phyloP scores from a whole-genome alignment of 2,329 filamentous ascomycete species.

The Aspergillus puulaauensis region DNA sequence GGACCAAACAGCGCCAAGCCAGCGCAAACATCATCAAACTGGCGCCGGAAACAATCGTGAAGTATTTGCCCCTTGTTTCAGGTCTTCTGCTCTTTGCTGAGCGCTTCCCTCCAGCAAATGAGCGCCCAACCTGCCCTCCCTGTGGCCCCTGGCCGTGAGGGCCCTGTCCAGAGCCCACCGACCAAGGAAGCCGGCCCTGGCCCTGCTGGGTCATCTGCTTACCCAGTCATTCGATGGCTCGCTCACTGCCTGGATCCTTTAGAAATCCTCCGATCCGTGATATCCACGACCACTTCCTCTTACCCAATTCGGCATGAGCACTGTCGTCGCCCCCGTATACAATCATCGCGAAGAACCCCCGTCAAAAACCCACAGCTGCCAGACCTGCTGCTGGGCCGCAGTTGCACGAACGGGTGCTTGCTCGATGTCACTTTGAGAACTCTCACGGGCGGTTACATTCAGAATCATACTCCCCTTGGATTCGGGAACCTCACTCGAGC shows the following conservation, averaged over 20 bases:
- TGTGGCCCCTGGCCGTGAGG: neutral
- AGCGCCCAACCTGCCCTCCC: constrained; percentile 9
- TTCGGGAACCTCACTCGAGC: neutral
- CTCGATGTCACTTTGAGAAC: neutral
- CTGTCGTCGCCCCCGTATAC: neutral
- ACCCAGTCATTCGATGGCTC: neutral
- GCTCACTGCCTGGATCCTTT: neutral
- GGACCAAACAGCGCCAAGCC: constrained; percentile 21
- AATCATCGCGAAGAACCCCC: neutral
- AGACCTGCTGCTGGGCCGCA: neutral
- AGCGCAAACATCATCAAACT: constrained; percentile 34
- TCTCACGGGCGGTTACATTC: constrained; percentile 3
- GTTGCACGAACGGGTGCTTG: constrained; percentile 5
- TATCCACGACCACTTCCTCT: neutral
- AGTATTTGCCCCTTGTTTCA: constrained; percentile 38
- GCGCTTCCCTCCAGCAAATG: constrained; percentile 33
- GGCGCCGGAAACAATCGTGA: constrained; percentile 33
- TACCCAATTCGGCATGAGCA: constrained; percentile 2
- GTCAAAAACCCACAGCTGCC: neutral
- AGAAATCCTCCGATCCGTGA: constrained; percentile 7
- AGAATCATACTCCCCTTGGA: neutral
- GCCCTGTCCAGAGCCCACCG: neutral
- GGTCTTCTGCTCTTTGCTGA: constrained; percentile 25
- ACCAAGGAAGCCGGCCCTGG: neutral
- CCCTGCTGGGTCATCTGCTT: constrained; percentile 1